Evolutionary conservation across 495 filamentous ascomycete species (phyloP).

Genomic region (Pyrenula aspistea): DNA sequence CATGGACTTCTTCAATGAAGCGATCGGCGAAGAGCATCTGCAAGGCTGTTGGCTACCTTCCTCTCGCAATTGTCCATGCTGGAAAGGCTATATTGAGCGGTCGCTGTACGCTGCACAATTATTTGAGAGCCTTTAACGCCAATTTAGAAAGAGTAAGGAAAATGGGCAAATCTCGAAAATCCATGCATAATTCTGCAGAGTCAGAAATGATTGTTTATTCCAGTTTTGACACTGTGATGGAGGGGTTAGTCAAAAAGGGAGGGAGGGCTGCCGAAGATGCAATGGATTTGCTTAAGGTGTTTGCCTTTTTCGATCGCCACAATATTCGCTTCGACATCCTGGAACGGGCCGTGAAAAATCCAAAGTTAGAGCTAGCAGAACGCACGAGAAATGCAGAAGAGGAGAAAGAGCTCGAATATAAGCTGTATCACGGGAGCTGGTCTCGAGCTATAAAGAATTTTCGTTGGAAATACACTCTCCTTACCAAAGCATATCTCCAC

Average conservation of each 20-base stretch:
- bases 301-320: slow-evolving; percentile 23
- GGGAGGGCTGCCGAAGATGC: slow-evolving; percentile 17
- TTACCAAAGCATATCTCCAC: slow-evolving; percentile 3
- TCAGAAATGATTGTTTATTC: slow-evolving; percentile 13
- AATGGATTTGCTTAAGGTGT: slow-evolving; percentile 22
- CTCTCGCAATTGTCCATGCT: slow-evolving; percentile 27
- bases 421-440: too few relatives aligned
- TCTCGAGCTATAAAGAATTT: not conserved
- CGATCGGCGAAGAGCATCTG: slow-evolving; percentile 16
- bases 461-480: not conserved
- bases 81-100: slow-evolving; percentile 16
- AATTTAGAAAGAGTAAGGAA: too few relatives aligned
- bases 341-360: slow-evolving; percentile 9
- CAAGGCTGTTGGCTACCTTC: slow-evolving; percentile 17
- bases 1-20: slow-evolving; percentile 6
- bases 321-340: slow-evolving; percentile 22
- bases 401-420: not conserved
- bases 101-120: slow-evolving; percentile 13
- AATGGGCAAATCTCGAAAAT: too few relatives aligned
- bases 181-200: not conserved
- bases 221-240: slow-evolving; percentile 19
- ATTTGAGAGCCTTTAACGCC: too few relatives aligned
- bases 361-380: slow-evolving; percentile 2
- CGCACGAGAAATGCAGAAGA: slow-evolving; percentile 1
- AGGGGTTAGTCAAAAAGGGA: slow-evolving; percentile 8